These are phyloP conservation scores for Camptophora hylomeconis DNA, from an alignment of 2,329 filamentous ascomycete genomes.

Conservation along the genomic window DNA sequence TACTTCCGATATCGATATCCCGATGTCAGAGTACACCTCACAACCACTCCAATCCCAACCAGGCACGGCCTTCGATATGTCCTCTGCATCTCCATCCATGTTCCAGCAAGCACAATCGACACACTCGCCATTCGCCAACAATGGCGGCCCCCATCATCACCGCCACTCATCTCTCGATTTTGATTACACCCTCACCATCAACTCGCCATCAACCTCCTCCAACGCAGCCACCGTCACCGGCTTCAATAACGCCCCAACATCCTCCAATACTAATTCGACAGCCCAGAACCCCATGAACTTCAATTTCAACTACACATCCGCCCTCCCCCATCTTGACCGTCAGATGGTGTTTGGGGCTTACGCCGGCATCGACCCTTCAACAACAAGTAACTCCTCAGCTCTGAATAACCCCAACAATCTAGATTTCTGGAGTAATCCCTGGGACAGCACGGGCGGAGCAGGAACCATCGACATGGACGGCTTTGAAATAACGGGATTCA, in stretches of 20 bases:
- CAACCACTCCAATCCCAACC: slow-evolving; percentile 4
- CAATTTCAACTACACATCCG: slow-evolving; percentile 19
- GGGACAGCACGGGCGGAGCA: slow-evolving; percentile 26
- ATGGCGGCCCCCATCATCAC: slow-evolving; percentile 1
- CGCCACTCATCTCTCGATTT: too few species aligned
- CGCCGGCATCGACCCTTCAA: slow-evolving; percentile 35
- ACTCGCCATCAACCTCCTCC: slow-evolving; percentile 3
- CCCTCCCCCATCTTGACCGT: slow-evolving; percentile 56
- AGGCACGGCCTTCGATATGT: slow-evolving; percentile 13
- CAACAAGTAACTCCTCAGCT: slow-evolving; percentile 18
- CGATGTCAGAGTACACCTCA: slow-evolving; percentile 5
- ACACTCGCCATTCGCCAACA: slow-evolving; percentile 1
- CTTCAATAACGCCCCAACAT: slow-evolving; percentile 20
- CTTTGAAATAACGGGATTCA: slow-evolving; percentile 22
- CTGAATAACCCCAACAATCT: slow-evolving; percentile 20
- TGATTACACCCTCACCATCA: too few species aligned
- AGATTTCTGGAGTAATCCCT: slow-evolving; percentile 18
- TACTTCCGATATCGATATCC: slow-evolving; percentile 4
- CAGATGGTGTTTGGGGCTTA: slow-evolving; percentile 68
- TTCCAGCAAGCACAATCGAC: background rate
- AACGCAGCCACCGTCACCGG: too few species aligned
- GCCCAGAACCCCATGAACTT: too few species aligned
- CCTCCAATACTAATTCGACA: too few species aligned
- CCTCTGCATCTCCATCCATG: slow-evolving; percentile 9
- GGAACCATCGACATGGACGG: slow-evolving; percentile 22